Evolutionary conservation across 768 basidiomycete genomes (phyloP).

Genomic region (Calocybe cyanea): DNA sequence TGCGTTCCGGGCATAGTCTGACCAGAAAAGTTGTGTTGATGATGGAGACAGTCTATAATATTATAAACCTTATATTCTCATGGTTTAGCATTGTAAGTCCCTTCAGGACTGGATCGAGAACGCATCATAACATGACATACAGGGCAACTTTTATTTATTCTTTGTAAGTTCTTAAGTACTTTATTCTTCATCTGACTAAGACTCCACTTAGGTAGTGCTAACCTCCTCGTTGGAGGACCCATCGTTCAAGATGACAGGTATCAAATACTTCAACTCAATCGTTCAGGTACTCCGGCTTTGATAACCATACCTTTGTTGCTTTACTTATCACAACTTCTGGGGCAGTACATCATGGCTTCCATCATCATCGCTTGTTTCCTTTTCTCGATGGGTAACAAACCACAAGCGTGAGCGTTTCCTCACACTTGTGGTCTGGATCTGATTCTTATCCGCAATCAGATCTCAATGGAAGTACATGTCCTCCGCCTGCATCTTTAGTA

Average conservation of each 20-base stretch:
- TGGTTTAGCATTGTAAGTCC: constrained; percentile 86
- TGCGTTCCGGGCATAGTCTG: constrained; percentile 78
- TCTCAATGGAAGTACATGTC: constrained; percentile 84
- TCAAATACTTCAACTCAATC: constrained; percentile 71
- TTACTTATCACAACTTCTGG: background rate
- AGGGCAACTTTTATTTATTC: constrained; percentile 96
- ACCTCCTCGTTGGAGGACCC: constrained; percentile 83
- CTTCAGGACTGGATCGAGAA: background rate
- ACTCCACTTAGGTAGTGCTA: constrained; percentile 60
- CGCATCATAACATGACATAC: background rate
- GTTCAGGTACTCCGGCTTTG: constrained; percentile 49
- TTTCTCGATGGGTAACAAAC: constrained; percentile 95
- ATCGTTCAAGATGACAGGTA: constrained; percentile 58
- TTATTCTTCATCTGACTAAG: background rate
- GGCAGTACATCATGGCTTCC: constrained; percentile 77
- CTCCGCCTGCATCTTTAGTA: constrained; percentile 66
- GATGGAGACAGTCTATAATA: constrained; percentile 82
- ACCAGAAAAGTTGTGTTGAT: constrained; percentile 71
- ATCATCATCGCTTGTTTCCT: constrained; percentile 87
- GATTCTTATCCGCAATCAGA: constrained; percentile 33
- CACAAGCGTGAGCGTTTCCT: constrained; percentile 56
- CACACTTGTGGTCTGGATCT: too few relatives aligned
- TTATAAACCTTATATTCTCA: constrained; percentile 81
- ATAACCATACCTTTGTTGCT: background rate
- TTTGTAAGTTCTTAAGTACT: constrained; percentile 57